Evolutionary conservation across 2,329 filamentous ascomycete genomes (phyloP).

Genomic region (Coniochaeta prunicola): DNA sequence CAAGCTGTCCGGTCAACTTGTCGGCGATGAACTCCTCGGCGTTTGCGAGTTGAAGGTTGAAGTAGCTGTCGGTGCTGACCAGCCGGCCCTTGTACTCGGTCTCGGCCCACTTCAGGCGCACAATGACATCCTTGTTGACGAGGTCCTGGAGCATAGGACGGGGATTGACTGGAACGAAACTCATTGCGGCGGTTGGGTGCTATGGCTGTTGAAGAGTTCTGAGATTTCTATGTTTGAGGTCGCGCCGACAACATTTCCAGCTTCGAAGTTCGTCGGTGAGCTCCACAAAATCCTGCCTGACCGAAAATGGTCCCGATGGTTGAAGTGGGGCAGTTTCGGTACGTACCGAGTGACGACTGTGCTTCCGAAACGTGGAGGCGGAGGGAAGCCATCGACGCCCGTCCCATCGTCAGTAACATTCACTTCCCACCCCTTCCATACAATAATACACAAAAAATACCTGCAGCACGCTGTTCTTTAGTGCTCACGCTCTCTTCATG

Average conservation of each 20-base stretch:
- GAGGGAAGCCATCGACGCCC: background rate
- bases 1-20: conserved; percentile 75
- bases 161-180: conserved; percentile 89
- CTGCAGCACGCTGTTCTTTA: background rate
- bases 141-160: conserved; percentile 92
- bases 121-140: conserved; percentile 85
- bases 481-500: too few species aligned
- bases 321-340: background rate
- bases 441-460: background rate
- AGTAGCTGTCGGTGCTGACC: conserved; percentile 89
- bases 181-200: conserved; percentile 9
- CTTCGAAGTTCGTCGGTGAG: background rate
- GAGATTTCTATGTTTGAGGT: background rate
- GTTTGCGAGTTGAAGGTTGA: conserved; percentile 91
- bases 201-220: background rate
- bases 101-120: conserved; percentile 96
- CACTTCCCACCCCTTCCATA: background rate
- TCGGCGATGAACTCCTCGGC: conserved; percentile 90
- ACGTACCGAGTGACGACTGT: background rate
- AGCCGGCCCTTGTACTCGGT: conserved; percentile 94
- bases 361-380: background rate
- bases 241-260: background rate
- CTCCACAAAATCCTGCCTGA: background rate
- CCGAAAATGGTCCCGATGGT: background rate
- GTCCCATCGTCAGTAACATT: background rate